Evolutionary conservation across 441 rosid species (phyloP).

Genomic region (Bruguiera hainesii): DNA sequence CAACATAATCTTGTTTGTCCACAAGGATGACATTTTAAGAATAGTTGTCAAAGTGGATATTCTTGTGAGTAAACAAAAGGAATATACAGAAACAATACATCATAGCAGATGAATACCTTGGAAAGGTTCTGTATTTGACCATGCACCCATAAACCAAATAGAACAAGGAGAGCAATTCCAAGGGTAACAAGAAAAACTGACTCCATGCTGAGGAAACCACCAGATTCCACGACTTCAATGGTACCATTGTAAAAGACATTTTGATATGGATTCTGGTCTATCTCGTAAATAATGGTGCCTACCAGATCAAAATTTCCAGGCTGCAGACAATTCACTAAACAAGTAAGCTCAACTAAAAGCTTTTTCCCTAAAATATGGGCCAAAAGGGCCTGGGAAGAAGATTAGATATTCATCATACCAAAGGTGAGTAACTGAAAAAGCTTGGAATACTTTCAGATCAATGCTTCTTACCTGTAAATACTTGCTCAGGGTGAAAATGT

Average conservation of each 20-base stretch:
- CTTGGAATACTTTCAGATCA: slow-evolving; percentile 3
- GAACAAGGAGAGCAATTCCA: slow-evolving; percentile 78
- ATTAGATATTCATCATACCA: neutral
- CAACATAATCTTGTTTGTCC: too few species aligned
- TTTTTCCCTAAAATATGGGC: neutral
- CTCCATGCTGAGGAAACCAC: slow-evolving; percentile 77
- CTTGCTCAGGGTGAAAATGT: slow-evolving; percentile 86
- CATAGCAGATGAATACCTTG: slow-evolving; percentile 47
- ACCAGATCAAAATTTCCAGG: slow-evolving; percentile 97
- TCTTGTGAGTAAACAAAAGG: neutral
- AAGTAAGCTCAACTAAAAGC: slow-evolving; percentile 2
- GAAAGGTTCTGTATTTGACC: slow-evolving; percentile 79
- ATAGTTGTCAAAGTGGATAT: too few species aligned
- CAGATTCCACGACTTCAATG: slow-evolving; percentile 88
- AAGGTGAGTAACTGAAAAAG: neutral
- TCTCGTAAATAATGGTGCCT: slow-evolving; percentile 77
- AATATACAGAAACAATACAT: slow-evolving; percentile 3
- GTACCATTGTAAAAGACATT: slow-evolving; percentile 88
- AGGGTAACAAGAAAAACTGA: slow-evolving; percentile 88
- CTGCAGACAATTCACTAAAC: slow-evolving; percentile 35
- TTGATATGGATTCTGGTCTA: slow-evolving; percentile 74
- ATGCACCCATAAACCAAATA: slow-evolving; percentile 78
- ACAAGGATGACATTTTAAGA: too few species aligned
- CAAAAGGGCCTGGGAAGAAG: neutral
- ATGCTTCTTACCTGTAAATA: slow-evolving; percentile 69